Base-by-base conservation (phyloP, 106 monocot genomes). In the Dendrobium nobile region DNA sequence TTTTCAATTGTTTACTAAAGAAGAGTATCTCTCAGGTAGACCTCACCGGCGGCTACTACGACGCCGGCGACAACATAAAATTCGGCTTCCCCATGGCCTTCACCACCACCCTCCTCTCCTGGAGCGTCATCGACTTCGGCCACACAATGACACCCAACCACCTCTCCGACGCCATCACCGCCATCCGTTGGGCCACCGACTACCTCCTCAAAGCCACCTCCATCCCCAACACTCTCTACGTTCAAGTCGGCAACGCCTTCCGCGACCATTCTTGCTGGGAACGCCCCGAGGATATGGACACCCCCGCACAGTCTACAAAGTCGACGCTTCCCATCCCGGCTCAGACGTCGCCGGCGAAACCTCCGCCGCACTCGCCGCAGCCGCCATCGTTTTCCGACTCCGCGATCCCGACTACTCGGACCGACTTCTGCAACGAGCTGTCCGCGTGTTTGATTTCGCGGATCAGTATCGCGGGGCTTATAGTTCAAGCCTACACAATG, bases 51-150 rank as follows among this genome's bases (percentile, higher is more conserved):
- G 94, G 97, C 3, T 97, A 97, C 85, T 97, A 97, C 86, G 97
- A 97, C 80, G 97, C 97, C 4, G 97, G 97, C 11, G 94, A 97
- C 94, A 97, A 97, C 88, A 82, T 97, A 22, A 94, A 97, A 90
- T 97, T 97, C 89, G 97, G 97, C 0, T 97, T 97, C 85, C 97
- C 94, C 26, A 97, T 97, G 97, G 97, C 97, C 26, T 97, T 97
- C 92, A 92, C 94, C 27, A 82, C 94, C 47, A 97, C 94, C 19
- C 83, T 97, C 37, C 90, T 97, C 78, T 79, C 96, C 10, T 97
- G 96, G 96, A 78, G 90, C 79, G 82, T 92, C 54, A 92, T 97
- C 74, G 97, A 97, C 75, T 97, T 94, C 85, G 92, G 90, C 15
- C 56, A 65, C 59, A 82, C 17, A 72, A 89, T 94, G 88, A 88